Conservation (phyloP, 2,329 filamentous ascomycete genomes). For the Aulographum hederae region DNA sequence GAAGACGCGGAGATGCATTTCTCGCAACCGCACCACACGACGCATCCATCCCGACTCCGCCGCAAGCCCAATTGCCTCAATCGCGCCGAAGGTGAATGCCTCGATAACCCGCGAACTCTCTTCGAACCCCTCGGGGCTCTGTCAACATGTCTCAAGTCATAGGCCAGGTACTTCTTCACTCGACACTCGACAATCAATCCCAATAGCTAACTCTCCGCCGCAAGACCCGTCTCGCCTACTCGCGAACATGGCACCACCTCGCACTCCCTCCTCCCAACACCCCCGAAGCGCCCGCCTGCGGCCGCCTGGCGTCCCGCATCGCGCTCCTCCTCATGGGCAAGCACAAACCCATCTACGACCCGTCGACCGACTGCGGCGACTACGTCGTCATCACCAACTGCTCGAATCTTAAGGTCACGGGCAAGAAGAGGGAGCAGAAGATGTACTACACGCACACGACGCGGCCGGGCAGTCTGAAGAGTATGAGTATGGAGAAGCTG, state of each 20-base stretch:
- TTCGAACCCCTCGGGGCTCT: not conserved
- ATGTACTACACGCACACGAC: slow-evolving; percentile 92
- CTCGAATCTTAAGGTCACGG: slow-evolving; percentile 69
- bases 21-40: no score
- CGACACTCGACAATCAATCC: slow-evolving; percentile 8
- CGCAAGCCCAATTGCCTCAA: no score
- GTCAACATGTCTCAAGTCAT: slow-evolving; percentile 58
- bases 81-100: no score
- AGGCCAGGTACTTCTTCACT: slow-evolving; percentile 41
- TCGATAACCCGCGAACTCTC: no score
- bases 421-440: slow-evolving; percentile 86
- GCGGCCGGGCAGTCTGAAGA: slow-evolving; percentile 66
- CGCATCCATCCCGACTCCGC: no score
- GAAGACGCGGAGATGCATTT: no score
- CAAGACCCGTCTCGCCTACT: slow-evolving; percentile 90
- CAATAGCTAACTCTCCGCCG: not conserved
- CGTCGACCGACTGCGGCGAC: slow-evolving; percentile 95
- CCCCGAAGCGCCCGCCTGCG: slow-evolving; percentile 57
- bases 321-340: slow-evolving; percentile 89
- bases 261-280: slow-evolving; percentile 48
- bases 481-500: slow-evolving; percentile 86
- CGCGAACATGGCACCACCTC: slow-evolving; percentile 87
- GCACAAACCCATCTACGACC: slow-evolving; percentile 95
- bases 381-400: slow-evolving; percentile 93
- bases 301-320: slow-evolving; percentile 75